phyloP scores from a whole-genome alignment of 495 filamentous ascomycete species.

The Penicillium canescens region DNA sequence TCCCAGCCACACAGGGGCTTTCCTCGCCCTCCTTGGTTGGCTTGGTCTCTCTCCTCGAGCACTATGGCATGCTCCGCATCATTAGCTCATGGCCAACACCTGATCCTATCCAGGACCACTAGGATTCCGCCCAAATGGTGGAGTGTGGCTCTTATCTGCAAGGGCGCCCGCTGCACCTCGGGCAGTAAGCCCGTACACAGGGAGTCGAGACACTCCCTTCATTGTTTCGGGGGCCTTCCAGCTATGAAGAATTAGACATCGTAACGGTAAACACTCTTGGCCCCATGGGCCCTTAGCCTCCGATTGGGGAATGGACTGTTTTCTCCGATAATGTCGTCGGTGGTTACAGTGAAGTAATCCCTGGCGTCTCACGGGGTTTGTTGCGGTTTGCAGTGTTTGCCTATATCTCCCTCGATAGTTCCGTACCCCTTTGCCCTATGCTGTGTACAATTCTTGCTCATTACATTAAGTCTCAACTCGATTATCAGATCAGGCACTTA shows the following conservation, averaged over 20 bases:
- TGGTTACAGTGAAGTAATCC: neutral
- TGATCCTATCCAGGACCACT: neutral
- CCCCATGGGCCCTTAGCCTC: neutral
- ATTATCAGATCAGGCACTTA: neutral
- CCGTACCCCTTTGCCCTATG: neutral
- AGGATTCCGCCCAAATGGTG: neutral
- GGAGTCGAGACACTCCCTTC: conserved; percentile 16
- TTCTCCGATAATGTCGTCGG: neutral
- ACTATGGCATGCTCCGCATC: conserved; percentile 20
- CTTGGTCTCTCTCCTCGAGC: conserved; percentile 1
- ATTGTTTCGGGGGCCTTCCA: conserved; percentile 20
- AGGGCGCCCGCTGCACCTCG: conserved; percentile 14
- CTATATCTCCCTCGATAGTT: neutral
- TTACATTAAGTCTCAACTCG: neutral
- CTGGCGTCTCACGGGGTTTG: neutral
- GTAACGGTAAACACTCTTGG: conserved; percentile 7
- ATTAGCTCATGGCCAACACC: neutral
- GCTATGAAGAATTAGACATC: conserved; percentile 18
- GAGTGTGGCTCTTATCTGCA: conserved; percentile 18
- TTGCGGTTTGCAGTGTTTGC: neutral
- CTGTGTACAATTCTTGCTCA: neutral
- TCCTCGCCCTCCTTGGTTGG: conserved; percentile 2
- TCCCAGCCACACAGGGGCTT: conserved; percentile 10
- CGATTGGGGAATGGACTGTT: conserved; percentile 5
- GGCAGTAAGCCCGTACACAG: conserved; percentile 9